Conservation (phyloP, 1,284 basidiomycete species). For the Calocybe gambosa region DNA sequence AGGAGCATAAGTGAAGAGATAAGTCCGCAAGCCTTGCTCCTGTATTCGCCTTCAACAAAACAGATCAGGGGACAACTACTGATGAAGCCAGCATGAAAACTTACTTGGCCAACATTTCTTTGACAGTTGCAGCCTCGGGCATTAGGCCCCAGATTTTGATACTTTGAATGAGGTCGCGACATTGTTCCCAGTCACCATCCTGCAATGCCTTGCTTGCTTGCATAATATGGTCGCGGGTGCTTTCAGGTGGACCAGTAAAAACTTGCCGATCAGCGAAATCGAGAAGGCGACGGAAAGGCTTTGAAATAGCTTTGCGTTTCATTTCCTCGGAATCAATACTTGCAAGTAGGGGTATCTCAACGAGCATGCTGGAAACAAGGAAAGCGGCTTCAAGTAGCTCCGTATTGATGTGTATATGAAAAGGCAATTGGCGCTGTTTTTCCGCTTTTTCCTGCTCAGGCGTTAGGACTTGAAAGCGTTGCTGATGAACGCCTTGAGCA, state of each 20-base stretch:
- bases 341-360: conserved; percentile 94
- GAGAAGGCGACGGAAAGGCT: conserved; percentile 91
- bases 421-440: conserved; percentile 92
- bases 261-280: conserved; percentile 98
- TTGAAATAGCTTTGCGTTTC: conserved; percentile 87
- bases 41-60: conserved; percentile 75
- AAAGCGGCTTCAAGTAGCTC: conserved; percentile 97
- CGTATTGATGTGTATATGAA: conserved; percentile 99
- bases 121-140: conserved; percentile 84
- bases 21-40: conserved; percentile 95
- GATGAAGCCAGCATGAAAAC: conserved; percentile 23
- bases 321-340: conserved; percentile 93
- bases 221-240: conserved; percentile 98
- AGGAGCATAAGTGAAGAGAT: conserved; percentile 97
- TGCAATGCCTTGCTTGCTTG: conserved; percentile 97
- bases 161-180: conserved; percentile 85
- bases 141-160: conserved; percentile 99
- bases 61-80: conserved; percentile 5
- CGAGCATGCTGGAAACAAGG: conserved; percentile 96
- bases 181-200: conserved; percentile 95
- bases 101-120: conserved; percentile 90
- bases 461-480: conserved; percentile 81
- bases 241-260: conserved; percentile 98
- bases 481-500: conserved; percentile 93
- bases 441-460: conserved; percentile 98